Percentiles rank a stretch among this genome's conserved stretches.
These are phyloP conservation scores for Davidsoniella australis DNA, from an alignment of 2,329 filamentous ascomycete genomes.

Conservation along the genomic window DNA sequence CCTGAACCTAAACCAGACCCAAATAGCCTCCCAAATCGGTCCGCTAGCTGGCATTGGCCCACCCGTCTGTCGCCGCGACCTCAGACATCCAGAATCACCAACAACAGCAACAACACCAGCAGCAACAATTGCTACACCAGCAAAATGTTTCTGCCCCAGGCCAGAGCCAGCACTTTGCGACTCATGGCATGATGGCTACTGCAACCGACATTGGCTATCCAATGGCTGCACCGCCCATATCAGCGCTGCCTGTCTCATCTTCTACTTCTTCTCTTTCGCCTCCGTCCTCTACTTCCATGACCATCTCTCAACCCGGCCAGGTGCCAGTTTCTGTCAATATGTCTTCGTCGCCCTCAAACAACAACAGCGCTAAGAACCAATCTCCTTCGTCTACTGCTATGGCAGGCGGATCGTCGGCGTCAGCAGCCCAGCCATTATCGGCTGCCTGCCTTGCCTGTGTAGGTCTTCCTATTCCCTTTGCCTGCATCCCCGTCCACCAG, in stretches of 20 bases:
- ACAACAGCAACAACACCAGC: not conserved
- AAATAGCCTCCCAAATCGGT: not conserved
- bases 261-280: not conserved
- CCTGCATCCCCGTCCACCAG: not conserved
- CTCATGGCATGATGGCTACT: not conserved
- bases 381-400: not conserved
- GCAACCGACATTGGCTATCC: not conserved
- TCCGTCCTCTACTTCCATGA: not conserved
- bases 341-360: not conserved
- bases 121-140: not conserved
- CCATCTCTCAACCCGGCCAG: not conserved
- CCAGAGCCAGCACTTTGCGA: not conserved
- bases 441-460: conserved; percentile 40
- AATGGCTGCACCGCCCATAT: not conserved
- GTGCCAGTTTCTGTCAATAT: not conserved
- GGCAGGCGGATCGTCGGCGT: not conserved
- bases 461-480: conserved; percentile 17
- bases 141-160: not conserved
- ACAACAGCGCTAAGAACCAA: not conserved
- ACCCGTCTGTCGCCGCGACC: not conserved
- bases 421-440: conserved; percentile 20
- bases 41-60: not conserved
- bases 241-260: not conserved
- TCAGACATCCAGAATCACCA: not conserved
- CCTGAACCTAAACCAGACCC: not conserved